Percentiles rank a stretch among this genome's conserved stretches.
Conservation (phyloP, 768 basidiomycete species). For the Leccinum incarnatum region DNA sequence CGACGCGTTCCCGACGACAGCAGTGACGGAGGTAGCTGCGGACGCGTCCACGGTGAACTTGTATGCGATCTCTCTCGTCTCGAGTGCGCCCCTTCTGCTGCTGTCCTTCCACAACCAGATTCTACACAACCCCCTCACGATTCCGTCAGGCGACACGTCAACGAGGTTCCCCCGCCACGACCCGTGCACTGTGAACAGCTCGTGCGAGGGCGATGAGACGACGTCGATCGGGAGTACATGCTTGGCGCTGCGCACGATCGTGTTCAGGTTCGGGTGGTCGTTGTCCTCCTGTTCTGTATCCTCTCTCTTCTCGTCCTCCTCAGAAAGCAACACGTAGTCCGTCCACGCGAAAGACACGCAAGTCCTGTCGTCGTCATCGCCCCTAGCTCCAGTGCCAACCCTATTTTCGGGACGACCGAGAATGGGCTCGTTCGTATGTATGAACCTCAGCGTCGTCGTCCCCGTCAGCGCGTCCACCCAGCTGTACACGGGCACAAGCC, state of each 20-base stretch:
- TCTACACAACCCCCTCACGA: conserved; percentile 13
- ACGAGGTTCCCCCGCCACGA: conserved; percentile 15
- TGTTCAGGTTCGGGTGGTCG: background rate
- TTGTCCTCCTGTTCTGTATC: background rate
- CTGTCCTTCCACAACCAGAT: background rate
- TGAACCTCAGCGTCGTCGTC: conserved; percentile 22
- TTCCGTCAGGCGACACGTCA: conserved; percentile 14
- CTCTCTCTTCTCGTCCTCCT: background rate
- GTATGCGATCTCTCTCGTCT: background rate
- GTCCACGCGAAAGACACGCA: conserved; percentile 11
- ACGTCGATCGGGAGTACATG: conserved; percentile 9
- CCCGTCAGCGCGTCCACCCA: conserved; percentile 5
- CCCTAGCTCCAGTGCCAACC: background rate
- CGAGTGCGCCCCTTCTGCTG: background rate
- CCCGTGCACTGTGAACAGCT: conserved; percentile 9
- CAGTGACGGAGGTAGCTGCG: background rate
- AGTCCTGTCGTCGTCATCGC: background rate
- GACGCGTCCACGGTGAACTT: conserved; percentile 21
- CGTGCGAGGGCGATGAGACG: background rate
- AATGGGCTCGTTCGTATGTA: conserved; percentile 9
- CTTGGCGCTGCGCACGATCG: conserved; percentile 8
- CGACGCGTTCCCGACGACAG: conserved; percentile 13
- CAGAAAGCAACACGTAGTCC: conserved; percentile 12
- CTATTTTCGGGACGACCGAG: background rate
- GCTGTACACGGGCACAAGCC: conserved; percentile 15